phyloP scores from a whole-genome alignment of 139 green algal species.

The Raphidocelis subcapitata region DNA sequence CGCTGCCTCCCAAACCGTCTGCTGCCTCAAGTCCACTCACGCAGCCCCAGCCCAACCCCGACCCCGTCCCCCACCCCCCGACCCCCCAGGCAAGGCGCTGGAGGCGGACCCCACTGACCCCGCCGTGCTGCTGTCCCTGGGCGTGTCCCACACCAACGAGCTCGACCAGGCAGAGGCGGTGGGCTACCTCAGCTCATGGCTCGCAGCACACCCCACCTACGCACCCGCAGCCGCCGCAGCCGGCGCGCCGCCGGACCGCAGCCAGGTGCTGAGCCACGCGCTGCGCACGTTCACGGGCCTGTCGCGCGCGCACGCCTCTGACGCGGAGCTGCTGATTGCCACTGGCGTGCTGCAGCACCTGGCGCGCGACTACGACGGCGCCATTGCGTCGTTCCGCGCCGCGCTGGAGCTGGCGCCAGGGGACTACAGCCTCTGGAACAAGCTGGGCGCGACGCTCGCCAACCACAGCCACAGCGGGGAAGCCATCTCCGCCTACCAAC shows the following conservation, averaged over 20 bases:
- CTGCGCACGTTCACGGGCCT: slow-evolving; percentile 34
- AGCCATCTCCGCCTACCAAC: slow-evolving; percentile 82
- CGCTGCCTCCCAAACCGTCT: too few species aligned
- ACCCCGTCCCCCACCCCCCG: neutral
- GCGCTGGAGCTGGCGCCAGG: slow-evolving; percentile 68
- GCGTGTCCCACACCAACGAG: slow-evolving; percentile 97
- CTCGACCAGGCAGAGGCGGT: slow-evolving; percentile 78
- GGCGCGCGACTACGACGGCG: slow-evolving; percentile 71
- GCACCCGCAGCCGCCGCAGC: slow-evolving; percentile 24
- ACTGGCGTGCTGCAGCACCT: slow-evolving; percentile 95
- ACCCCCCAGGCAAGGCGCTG: slow-evolving; percentile 48
- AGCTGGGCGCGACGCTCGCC: slow-evolving; percentile 91
- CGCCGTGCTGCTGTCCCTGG: slow-evolving; percentile 91
- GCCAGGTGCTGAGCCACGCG: slow-evolving; percentile 49
- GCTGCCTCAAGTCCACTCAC: too few species aligned
- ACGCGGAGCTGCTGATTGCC: slow-evolving; percentile 85
- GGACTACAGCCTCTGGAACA: slow-evolving; percentile 97
- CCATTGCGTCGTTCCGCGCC: slow-evolving; percentile 73
- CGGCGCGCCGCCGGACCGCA: slow-evolving; percentile 40
- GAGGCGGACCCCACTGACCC: slow-evolving; percentile 75
- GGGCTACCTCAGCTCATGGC: slow-evolving; percentile 71
- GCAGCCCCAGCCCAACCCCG: neutral
- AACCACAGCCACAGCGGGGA: slow-evolving; percentile 80
- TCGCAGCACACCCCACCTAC: slow-evolving; percentile 66
- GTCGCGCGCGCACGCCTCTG: slow-evolving; percentile 19